Evolutionary conservation across 441 rosid genomes (phyloP), one percentile per base, ranked within the genome.

Genomic region (Euphorbia neoarborescens): DNA sequence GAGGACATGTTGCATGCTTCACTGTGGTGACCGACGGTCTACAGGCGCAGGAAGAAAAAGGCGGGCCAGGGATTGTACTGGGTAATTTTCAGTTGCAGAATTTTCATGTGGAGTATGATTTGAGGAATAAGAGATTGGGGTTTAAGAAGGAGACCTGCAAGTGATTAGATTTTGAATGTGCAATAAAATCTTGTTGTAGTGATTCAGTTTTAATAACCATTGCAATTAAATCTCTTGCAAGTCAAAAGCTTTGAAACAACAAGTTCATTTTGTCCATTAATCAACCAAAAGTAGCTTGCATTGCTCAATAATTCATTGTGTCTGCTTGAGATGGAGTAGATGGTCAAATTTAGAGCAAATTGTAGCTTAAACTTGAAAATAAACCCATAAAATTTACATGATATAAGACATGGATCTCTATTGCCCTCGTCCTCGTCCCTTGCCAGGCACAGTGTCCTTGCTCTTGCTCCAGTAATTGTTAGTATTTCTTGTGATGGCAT

Each of bases 21-120:
- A 73, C 80, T 78, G 70, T 85, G 75, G 84, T 85, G 66, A 75
- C 74, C 11, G 83, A 76, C 44, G 79, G 78, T 54, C 73, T 34
- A 48, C 75, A 50, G 44, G 75, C 34, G 15, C 24, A 56, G 61
- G 77, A 46, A 35, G 73, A 50, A 11, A 27, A 35, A 0, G 73
- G 62, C 8, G 90, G 87, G 40, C 88, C 90, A 0, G 82, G 79
- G 59, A 75, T 81, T 4, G 77, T 78, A 37, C 66, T 87, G 64
- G 88, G 90, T 77, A 84, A 79, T 73, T 85, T 79, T 70, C 85
- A 79, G 79, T 75, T 79, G 83, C 88, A 85, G 80, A 86, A 84
- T 72, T 87, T 72, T 71, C 70, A 79, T 50, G 78, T 87, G 79
- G 88, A 85, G 57, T 87, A 79, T 72, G 90, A 87, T 82, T 57